These are phyloP conservation scores for Phialophora macrospora DNA, from an alignment of 2,329 filamentous ascomycete genomes.

Conservation along the genomic window DNA sequence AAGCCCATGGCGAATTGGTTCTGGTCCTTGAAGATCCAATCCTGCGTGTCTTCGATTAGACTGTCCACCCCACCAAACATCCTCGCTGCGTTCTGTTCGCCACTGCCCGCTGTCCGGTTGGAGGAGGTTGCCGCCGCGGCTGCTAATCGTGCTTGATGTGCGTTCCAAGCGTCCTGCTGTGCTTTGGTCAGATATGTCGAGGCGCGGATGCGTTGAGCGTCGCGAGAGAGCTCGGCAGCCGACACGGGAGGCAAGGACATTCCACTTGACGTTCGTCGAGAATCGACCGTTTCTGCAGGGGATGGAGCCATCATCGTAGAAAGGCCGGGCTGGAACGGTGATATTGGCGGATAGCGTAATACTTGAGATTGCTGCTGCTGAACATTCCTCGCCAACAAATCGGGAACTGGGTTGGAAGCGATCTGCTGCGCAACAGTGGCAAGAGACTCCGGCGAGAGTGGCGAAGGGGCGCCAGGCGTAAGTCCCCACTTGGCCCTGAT, in stretches of 20 bases:
- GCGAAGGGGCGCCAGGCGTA: slow-evolving; percentile 57
- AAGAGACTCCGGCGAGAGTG: slow-evolving; percentile 57
- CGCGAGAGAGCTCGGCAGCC: slow-evolving; percentile 39
- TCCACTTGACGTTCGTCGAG: slow-evolving; percentile 34
- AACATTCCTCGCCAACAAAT: slow-evolving; percentile 35
- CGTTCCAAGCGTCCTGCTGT: slow-evolving; percentile 46
- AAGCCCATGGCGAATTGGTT: slow-evolving; percentile 64
- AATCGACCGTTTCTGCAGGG: slow-evolving; percentile 30
- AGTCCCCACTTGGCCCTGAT: slow-evolving; percentile 79
- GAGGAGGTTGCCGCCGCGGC: slow-evolving; percentile 30
- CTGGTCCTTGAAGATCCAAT: slow-evolving; percentile 69
- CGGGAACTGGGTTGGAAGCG: slow-evolving; percentile 31
- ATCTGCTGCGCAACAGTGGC: slow-evolving; percentile 38
- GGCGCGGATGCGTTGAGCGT: slow-evolving; percentile 26
- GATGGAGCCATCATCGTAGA: slow-evolving; percentile 28
- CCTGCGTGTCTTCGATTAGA: slow-evolving; percentile 66
- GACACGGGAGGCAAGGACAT: slow-evolving; percentile 39
- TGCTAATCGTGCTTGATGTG: slow-evolving; percentile 38
- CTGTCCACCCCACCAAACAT: slow-evolving; percentile 66
- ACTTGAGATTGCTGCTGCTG: slow-evolving; percentile 38
- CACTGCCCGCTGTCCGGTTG: slow-evolving; percentile 38
- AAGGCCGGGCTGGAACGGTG: slow-evolving; percentile 24
- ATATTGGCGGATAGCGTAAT: slow-evolving; percentile 30
- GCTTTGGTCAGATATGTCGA: slow-evolving; percentile 39
- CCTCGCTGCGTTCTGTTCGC: slow-evolving; percentile 53